Percentiles rank a stretch among this genome's conserved stretches.
Conservation (phyloP, 495 filamentous ascomycete genomes). For the Aspergillus funiculosus region DNA sequence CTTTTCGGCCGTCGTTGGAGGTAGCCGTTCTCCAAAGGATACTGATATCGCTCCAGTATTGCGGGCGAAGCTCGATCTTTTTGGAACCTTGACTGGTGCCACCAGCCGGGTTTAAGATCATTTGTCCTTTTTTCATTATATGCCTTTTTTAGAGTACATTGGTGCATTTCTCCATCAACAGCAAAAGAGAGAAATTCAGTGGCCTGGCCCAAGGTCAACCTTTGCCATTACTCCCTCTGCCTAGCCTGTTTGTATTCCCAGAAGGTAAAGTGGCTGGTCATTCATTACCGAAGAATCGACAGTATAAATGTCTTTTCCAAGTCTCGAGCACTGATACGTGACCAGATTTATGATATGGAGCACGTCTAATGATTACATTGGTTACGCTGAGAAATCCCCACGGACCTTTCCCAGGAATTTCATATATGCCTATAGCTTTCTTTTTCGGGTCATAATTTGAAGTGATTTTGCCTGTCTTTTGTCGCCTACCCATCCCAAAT, state of each 20-base stretch:
- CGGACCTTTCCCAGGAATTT: slow-evolving; percentile 1
- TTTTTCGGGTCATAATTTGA: not conserved
- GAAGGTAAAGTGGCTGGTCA: slow-evolving; percentile 7
- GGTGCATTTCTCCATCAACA: too few relatives aligned
- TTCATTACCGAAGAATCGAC: not conserved
- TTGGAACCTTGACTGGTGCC: too few relatives aligned
- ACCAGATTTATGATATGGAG: slow-evolving; percentile 15
- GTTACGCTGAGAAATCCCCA: slow-evolving; percentile 9
- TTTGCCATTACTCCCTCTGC: not conserved
- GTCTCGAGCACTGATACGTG: slow-evolving; percentile 14
- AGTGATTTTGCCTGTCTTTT: not conserved
- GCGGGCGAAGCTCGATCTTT: too few relatives aligned
- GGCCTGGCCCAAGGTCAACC: too few relatives aligned
- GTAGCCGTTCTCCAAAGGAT: slow-evolving; percentile 5
- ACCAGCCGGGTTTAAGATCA: too few relatives aligned
- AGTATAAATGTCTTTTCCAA: slow-evolving; percentile 1
- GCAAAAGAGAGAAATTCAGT: too few relatives aligned
- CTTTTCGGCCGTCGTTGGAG: too few relatives aligned
- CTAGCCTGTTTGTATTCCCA: not conserved
- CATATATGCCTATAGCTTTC: slow-evolving; percentile 7
- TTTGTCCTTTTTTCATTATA: too few relatives aligned
- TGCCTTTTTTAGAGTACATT: too few relatives aligned
- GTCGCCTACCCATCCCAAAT: slow-evolving; percentile 17
- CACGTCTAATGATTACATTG: slow-evolving; percentile 17
- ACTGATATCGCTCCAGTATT: too few relatives aligned